Conservation (phyloP, 192 early-diverging fungal genomes). For the Lobosporangium transversale region DNA sequence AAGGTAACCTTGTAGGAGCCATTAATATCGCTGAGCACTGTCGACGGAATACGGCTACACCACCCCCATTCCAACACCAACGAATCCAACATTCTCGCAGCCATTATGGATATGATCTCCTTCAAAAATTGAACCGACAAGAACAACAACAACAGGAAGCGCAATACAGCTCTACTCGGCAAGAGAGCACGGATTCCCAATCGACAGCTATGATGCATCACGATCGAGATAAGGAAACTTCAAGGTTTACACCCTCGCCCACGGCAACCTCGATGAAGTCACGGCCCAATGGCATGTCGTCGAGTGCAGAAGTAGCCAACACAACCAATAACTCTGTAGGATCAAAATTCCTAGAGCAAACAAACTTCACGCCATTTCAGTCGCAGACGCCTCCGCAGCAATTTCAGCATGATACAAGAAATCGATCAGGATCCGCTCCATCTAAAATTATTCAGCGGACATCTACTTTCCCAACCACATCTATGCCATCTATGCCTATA, state of each 20-base stretch:
- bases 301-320: no score
- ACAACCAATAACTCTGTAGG: not conserved
- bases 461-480: not conserved
- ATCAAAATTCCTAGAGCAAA: not conserved
- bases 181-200: no score
- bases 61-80: conserved; percentile 6
- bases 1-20: not conserved
- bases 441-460: not conserved
- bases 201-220: no score
- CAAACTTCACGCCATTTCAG: no score
- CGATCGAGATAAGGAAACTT: no score
- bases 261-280: no score
- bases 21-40: no score
- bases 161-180: no score
- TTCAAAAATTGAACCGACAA: conserved; percentile 5
- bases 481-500: not conserved
- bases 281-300: no score
- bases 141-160: conserved; percentile 3
- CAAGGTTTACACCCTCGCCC: no score
- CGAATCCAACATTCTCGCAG: conserved; percentile 11
- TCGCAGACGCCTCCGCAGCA: not conserved
- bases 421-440: conserved; percentile 19
- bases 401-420: not conserved
- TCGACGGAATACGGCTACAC: not conserved
- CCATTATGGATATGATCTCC: conserved; percentile 35